phyloP scores from a whole-genome alignment of 2,329 filamentous ascomycete genomes.

The Rhinocladiella similis region DNA sequence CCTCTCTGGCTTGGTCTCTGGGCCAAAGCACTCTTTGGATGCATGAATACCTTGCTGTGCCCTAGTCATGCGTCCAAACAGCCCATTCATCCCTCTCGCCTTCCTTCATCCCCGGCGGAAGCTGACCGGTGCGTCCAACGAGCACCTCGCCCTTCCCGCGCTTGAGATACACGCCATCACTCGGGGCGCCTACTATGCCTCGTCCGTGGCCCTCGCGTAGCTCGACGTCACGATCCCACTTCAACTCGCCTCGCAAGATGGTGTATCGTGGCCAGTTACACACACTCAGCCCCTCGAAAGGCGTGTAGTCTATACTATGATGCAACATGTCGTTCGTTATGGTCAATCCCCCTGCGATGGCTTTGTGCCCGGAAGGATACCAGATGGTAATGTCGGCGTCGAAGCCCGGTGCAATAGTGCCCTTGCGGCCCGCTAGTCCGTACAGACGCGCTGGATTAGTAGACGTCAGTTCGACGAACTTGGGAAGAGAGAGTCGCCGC shows the following conservation, averaged over 20 bases:
- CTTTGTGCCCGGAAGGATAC: constrained; percentile 35
- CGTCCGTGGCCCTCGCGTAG: constrained; percentile 29
- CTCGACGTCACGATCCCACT: constrained; percentile 34
- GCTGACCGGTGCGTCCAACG: constrained; percentile 17
- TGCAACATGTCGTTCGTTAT: constrained; percentile 37
- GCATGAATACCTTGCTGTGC: too few species aligned
- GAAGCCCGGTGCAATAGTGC: constrained; percentile 42
- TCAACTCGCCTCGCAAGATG: constrained; percentile 35
- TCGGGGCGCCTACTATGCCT: constrained; percentile 33
- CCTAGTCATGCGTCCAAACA: neutral
- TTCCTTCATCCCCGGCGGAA: constrained; percentile 16
- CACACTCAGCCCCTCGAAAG: constrained; percentile 37
- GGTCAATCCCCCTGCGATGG: constrained; percentile 3
- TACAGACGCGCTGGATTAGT: constrained; percentile 48
- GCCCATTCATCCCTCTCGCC: constrained; percentile 21
- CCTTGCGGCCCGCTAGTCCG: constrained; percentile 42
- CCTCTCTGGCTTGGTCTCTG: too few species aligned
- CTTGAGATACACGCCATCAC: constrained; percentile 39
- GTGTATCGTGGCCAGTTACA: constrained; percentile 39
- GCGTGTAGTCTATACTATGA: constrained; percentile 40
- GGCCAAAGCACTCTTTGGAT: too few species aligned
- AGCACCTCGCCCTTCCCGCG: constrained; percentile 35
- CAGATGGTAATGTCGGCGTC: constrained; percentile 48
- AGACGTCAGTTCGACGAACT: constrained; percentile 47
- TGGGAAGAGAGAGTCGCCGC: constrained; percentile 34